Evolutionary conservation across 2,329 filamentous ascomycete genomes (phyloP).

Genomic region (Aspergillus hiratsukae): DNA sequence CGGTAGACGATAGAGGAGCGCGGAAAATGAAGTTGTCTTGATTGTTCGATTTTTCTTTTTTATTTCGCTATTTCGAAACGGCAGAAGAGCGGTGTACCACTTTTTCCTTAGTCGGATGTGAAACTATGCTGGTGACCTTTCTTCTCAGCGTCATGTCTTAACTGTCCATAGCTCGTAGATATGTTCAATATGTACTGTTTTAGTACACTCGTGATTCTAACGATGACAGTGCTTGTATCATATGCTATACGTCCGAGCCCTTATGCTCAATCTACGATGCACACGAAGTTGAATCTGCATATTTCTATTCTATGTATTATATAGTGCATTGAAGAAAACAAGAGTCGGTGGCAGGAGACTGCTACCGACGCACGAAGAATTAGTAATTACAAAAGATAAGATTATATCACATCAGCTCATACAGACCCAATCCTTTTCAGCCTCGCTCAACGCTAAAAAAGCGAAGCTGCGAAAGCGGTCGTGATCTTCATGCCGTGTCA

Average conservation of each 20-base stretch:
- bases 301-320: neutral
- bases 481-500: neutral
- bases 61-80: neutral
- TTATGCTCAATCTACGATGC: neutral
- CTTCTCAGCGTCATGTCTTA: neutral
- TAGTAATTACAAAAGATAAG: constrained; percentile 8
- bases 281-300: neutral
- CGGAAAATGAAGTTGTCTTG: constrained; percentile 16
- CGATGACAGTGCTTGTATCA: neutral
- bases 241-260: neutral
- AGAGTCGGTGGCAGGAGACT: neutral
- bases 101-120: neutral
- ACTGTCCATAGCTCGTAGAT: constrained; percentile 14
- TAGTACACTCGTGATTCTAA: neutral
- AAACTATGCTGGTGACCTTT: neutral
- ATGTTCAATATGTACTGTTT: constrained; percentile 13
- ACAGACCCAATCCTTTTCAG: neutral
- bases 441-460: neutral
- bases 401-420: constrained; percentile 1
- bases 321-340: neutral
- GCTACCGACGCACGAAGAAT: constrained; percentile 1
- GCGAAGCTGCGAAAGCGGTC: neutral
- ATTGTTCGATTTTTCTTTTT: neutral
- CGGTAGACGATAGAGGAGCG: constrained; percentile 54
- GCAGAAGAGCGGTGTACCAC: neutral